phyloP scores from a whole-genome alignment of 305 asterid genomes.

The Solanum chacoense region DNA sequence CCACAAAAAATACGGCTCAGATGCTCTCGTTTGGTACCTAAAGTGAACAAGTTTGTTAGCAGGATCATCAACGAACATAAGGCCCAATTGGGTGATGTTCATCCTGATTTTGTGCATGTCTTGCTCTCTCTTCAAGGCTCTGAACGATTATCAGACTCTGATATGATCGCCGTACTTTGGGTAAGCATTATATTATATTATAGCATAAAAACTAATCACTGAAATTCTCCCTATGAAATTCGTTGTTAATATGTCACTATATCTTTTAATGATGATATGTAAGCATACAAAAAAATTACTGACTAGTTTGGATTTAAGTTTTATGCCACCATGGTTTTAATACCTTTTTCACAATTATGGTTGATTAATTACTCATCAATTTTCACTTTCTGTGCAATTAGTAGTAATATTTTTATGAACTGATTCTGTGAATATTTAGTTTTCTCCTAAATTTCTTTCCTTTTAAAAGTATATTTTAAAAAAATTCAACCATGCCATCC shows the following conservation, averaged over 20 bases:
- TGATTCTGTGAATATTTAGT: neutral
- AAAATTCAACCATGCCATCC: neutral
- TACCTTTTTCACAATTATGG: neutral
- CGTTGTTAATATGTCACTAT: neutral
- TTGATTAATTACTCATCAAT: neutral
- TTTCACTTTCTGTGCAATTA: neutral
- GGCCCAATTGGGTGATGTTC: conserved; percentile 1
- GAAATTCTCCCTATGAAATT: neutral
- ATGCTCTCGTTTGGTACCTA: conserved; percentile 57
- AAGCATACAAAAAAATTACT: neutral
- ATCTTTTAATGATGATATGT: conserved; percentile 10
- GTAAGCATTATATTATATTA: conserved; percentile 19
- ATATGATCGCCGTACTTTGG: conserved; percentile 89
- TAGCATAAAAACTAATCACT: neutral
- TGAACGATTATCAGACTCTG: conserved; percentile 49
- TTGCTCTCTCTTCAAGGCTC: conserved; percentile 43
- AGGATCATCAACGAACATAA: conserved; percentile 43
- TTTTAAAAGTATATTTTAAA: neutral
- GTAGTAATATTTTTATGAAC: neutral
- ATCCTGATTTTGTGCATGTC: conserved; percentile 50
- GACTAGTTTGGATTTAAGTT: neutral
- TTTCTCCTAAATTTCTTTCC: neutral
- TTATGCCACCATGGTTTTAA: neutral
- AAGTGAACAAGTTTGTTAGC: conserved; percentile 52
- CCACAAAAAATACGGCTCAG: conserved; percentile 46